Evolutionary conservation across 1,139 yeast genomes (phyloP).

Genomic region (Yamadazyma mexicana): DNA sequence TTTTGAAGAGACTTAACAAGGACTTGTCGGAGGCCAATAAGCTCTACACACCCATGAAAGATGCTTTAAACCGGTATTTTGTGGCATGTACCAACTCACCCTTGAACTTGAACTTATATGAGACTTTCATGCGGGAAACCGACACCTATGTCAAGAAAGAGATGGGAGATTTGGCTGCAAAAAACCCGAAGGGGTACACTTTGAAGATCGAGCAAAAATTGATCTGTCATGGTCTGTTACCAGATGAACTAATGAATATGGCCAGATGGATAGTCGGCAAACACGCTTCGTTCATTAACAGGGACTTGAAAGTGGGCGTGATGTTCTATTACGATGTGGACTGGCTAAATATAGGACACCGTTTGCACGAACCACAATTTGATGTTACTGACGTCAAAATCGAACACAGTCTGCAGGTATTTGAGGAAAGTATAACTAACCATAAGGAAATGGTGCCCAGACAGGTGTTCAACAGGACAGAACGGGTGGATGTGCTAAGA

Average conservation of each 20-base stretch:
- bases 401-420: conserved; percentile 4
- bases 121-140: conserved; percentile 57
- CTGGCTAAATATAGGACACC: conserved; percentile 61
- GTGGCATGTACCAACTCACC: conserved; percentile 57
- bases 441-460: conserved; percentile 18
- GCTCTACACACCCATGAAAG: conserved; percentile 53
- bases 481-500: conserved; percentile 45
- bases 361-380: conserved; percentile 8
- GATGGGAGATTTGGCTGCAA: conserved; percentile 19
- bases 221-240: conserved; percentile 61
- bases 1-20: conserved; percentile 46
- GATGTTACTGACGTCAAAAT: conserved; percentile 6
- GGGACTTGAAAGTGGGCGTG: conserved; percentile 46
- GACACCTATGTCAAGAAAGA: conserved; percentile 38
- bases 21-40: conserved; percentile 43
- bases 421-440: neutral
- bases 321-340: conserved; percentile 67
- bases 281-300: conserved; percentile 31
- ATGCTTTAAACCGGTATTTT: conserved; percentile 53
- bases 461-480: conserved; percentile 23
- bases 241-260: conserved; percentile 41
- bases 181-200: conserved; percentile 32
- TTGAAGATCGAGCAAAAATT: conserved; percentile 63
- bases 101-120: conserved; percentile 59
- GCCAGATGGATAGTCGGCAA: conserved; percentile 33